These are phyloP conservation scores for Ceratocystis harringtonii DNA, from an alignment of 2,329 filamentous ascomycete species.

Conservation along the genomic window DNA sequence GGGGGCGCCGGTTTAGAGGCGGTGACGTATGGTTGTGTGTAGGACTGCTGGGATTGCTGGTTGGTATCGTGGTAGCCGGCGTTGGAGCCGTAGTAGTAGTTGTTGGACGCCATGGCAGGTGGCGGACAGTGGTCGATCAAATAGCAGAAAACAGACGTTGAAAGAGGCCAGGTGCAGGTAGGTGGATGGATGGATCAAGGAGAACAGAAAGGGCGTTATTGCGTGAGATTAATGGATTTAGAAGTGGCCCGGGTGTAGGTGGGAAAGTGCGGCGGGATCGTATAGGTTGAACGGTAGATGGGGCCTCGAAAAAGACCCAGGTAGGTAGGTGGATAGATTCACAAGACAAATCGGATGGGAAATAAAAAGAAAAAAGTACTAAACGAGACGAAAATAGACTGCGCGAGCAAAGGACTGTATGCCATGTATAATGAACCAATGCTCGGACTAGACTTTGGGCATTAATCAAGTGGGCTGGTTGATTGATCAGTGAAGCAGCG, in stretches of 20 bases:
- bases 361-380: not conserved
- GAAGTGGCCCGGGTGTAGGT: not conserved
- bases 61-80: constrained; percentile 11
- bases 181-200: not conserved
- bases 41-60: constrained; percentile 8
- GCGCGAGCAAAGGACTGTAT: not conserved
- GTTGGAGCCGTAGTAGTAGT: constrained; percentile 16
- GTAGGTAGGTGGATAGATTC: no score
- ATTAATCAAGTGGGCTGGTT: not conserved
- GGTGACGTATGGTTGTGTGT: constrained; percentile 7
- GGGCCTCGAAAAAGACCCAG: not conserved
- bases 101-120: constrained; percentile 17
- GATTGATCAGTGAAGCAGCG: not conserved
- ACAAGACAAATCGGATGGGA: no score
- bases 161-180: not conserved
- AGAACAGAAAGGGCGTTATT: not conserved
- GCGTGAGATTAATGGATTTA: not conserved
- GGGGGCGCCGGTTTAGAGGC: constrained; percentile 10
- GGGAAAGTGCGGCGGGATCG: not conserved
- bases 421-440: not conserved
- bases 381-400: not conserved
- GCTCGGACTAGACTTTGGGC: not conserved
- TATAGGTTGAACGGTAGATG: not conserved
- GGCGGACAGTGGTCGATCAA: not conserved
- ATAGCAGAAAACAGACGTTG: not conserved